Base-by-base conservation (phyloP, 441 rosid genomes). In the Sinapis alba region DNA sequence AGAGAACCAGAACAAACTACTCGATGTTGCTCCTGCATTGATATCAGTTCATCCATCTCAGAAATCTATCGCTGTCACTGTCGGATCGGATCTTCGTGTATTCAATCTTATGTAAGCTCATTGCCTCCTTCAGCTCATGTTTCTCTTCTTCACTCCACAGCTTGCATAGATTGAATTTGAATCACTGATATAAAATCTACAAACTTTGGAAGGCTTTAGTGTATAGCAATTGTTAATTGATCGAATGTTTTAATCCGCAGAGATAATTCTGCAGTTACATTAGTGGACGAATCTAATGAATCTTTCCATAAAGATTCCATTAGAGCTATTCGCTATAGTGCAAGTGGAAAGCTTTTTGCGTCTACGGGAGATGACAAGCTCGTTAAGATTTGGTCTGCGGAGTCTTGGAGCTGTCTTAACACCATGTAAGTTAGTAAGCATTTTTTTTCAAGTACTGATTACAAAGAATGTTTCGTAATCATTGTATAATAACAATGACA, bases 311-410 rank as follows among this genome's bases (percentile, higher is more conserved):
- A 84, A 34, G 94, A 88, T 61, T 93, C 97, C 26, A 85, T 93
- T 41, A 86, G 97, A 83, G 95, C 92, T 74, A 85, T 96, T 76
- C 86, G 86, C 6, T 93, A 84, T 30, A 82, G 93, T 45, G 83
- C 84, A 50, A 81, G 79, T 21, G 95, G 97, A 69, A 86, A 86
- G 83, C 87, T 91, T 32, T 85, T 93, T 41, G 89, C 87, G 19
- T 91, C 99, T 62, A 89, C 95, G 3, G 97, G 98, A 2, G 97
- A 93, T 79, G 97, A 91, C 80, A 95, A 90, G 71, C 85, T 86
- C 54, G 90, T 93, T 66, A 93, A 91, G 87, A 81, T 91, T 70
- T 91, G 97, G 97, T 89, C 90, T 45, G 60, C 88, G 1, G 87
- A 83, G 16, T 84, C 90, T 56, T 93, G 98, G 97, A 76, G 21